Conservation (phyloP, 2,329 filamentous ascomycete species). For the Knufia petricola region DNA sequence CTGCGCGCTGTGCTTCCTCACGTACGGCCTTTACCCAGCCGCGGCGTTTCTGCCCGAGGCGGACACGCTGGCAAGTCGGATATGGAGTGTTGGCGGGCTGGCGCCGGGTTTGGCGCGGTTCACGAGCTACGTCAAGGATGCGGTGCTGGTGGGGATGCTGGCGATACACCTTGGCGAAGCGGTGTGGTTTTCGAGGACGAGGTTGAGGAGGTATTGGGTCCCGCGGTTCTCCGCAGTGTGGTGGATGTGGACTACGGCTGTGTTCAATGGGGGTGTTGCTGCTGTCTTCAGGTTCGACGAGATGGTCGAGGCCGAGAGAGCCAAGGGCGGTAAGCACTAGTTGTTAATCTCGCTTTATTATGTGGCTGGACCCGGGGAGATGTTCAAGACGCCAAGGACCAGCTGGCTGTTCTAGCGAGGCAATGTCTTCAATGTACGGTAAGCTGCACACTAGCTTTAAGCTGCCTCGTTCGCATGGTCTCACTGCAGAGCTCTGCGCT, state of each 20-base stretch:
- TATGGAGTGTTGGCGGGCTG: constrained; percentile 35
- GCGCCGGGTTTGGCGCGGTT: constrained; percentile 51
- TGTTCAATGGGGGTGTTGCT: constrained; percentile 45
- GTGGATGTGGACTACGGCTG: constrained; percentile 45
- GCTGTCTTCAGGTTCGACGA: constrained; percentile 31
- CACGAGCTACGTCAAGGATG: constrained; percentile 50
- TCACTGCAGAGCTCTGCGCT: too few species aligned
- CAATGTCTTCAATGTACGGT: too few species aligned
- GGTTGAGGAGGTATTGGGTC: constrained; percentile 45
- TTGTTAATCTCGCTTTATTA: too few species aligned
- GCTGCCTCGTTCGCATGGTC: too few species aligned
- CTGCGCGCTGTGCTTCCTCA: constrained; percentile 40
- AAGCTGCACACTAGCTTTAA: too few species aligned
- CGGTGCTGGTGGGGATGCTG: constrained; percentile 51
- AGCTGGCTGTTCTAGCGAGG: too few species aligned
- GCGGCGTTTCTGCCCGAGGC: constrained; percentile 46
- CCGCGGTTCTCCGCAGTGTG: constrained; percentile 39
- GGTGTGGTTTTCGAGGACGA: constrained; percentile 35
- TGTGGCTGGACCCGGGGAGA: too few species aligned
- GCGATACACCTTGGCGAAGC: constrained; percentile 57
- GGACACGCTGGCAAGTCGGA: constrained; percentile 34
- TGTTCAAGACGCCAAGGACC: too few species aligned
- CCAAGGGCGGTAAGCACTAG: constrained; percentile 8
- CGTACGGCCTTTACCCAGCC: constrained; percentile 43
- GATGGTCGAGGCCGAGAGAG: constrained; percentile 1